These are phyloP conservation scores for Suillus decipiens DNA, from an alignment of 768 basidiomycete genomes.

Conservation along the genomic window DNA sequence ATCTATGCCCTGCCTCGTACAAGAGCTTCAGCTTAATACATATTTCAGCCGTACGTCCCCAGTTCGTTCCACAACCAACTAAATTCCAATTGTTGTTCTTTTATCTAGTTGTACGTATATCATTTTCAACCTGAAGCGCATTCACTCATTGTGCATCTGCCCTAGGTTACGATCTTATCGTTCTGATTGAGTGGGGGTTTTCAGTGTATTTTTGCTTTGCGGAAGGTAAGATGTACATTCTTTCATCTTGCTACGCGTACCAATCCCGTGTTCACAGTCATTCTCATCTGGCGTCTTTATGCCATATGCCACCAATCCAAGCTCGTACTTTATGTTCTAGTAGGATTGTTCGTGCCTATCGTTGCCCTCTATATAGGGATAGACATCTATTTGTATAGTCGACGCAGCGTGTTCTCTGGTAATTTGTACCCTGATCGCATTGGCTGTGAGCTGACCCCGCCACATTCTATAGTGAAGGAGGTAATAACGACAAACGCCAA, in stretches of 20 bases:
- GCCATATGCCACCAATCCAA: constrained; percentile 1
- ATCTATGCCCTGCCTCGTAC: too few species aligned
- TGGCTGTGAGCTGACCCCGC: not conserved
- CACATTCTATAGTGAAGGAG: not conserved
- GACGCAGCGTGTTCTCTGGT: not conserved
- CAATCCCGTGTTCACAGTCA: not conserved
- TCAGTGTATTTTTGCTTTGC: constrained; percentile 6
- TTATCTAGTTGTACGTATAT: not conserved
- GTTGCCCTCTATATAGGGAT: constrained; percentile 2
- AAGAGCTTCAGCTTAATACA: not conserved
- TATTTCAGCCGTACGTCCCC: not conserved
- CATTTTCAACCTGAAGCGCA: not conserved
- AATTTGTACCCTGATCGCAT: not conserved
- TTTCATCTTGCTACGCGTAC: not conserved
- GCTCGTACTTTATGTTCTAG: not conserved
- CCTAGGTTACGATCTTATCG: not conserved
- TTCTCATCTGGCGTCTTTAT: constrained; percentile 8
- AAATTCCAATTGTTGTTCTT: not conserved
- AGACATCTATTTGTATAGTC: constrained; percentile 2
- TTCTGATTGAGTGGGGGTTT: constrained; percentile 6
- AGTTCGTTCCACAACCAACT: not conserved
- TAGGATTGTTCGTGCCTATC: constrained; percentile 1
- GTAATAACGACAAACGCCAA: too few species aligned
- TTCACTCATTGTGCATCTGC: not conserved
- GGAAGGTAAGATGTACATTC: not conserved